Evolutionary conservation across 257 asterid species (phyloP), one percentile per base, ranked within the genome.

Genomic region (Salvia splendens): DNA sequence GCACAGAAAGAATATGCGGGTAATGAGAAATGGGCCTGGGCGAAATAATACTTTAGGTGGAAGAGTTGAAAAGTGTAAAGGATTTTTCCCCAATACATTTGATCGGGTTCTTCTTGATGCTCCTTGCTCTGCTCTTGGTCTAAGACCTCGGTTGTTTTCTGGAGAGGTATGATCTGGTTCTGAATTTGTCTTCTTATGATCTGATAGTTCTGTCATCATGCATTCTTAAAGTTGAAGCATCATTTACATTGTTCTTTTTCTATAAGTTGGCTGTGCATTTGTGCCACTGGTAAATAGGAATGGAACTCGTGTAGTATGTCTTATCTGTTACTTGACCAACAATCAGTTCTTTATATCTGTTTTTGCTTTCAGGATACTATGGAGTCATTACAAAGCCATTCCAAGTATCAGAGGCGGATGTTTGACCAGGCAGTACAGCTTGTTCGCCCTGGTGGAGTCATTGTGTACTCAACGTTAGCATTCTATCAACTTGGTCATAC

Each of bases 61-160:
- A 65, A 80, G 94, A 74, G 97, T 82, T 55, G 95, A 86, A 76
- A 88, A 79, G 72, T 88, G 83, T 14, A 74, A 80, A 80, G 99
- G 99, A 43, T 93, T 93, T 80, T 75, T 82, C 32, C 95, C 96
- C 8, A 84, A 86, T 83, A 85, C 89, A 82, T 93, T 93, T 83
- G 96, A 93, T 41, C 96, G 99, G 45, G 97, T 93, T 80, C 97
- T 93, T 55, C 92, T 93, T 49, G 99, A 93, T 84, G 99, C 95
- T 79, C 99, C 99, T 76, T 93, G 99, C 76, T 93, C 99, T 57
- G 99, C 99, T 66, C 96, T 93, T 82, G 99, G 99, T 73, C 79
- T 93, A 76, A 79, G 99, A 69, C 99, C 99, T 75, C 86, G 99
- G 35, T 69, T 93, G 48, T 93, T 93, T 84, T 84, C 92, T 42